A percentile compares a stretch with the other conserved stretches of the same genome.
Evolutionary conservation across 2,329 filamentous ascomycete species (phyloP).

Genomic region (Aspergillus nomiae): DNA sequence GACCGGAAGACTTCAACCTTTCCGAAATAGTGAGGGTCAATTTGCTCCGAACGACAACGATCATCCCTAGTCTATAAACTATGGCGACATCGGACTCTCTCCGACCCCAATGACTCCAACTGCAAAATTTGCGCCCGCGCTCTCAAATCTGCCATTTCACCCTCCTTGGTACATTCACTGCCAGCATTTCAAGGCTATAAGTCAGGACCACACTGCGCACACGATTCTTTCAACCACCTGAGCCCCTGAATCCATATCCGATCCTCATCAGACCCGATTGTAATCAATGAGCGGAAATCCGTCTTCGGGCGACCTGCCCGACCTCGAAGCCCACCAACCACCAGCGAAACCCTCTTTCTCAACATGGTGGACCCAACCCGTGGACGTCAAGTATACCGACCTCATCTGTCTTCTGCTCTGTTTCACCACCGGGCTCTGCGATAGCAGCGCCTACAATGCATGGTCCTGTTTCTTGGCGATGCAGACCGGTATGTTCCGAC

Average conservation of each 20-base stretch:
- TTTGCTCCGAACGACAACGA: not conserved
- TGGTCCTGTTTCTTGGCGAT: constrained; percentile 52
- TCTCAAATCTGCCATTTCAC: not conserved
- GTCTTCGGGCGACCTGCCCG: constrained; percentile 3
- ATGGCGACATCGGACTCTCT: constrained; percentile 7
- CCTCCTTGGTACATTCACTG: not conserved
- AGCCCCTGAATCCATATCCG: not conserved
- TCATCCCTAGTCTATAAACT: not conserved
- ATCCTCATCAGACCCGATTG: not conserved
- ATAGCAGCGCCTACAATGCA: constrained; percentile 49
- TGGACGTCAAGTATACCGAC: constrained; percentile 38
- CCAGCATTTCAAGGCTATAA: not conserved
- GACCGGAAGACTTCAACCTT: not conserved
- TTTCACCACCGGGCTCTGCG: constrained; percentile 47
- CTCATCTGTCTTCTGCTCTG: constrained; percentile 42
- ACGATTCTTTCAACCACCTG: not conserved
- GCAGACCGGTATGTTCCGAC: constrained; percentile 45
- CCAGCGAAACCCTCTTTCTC: constrained; percentile 15
- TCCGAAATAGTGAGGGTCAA: not conserved
- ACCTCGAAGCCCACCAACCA: constrained; percentile 14
- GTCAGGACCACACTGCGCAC: not conserved
- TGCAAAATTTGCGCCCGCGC: constrained; percentile 4
- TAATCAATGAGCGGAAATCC: not conserved
- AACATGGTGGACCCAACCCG: constrained; percentile 32
- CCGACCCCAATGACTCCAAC: constrained; percentile 7